Percentiles rank a stretch among this genome's conserved stretches.
Evolutionary conservation across 2,329 filamentous ascomycete genomes (phyloP).

Genomic region (Exophiala sideris): DNA sequence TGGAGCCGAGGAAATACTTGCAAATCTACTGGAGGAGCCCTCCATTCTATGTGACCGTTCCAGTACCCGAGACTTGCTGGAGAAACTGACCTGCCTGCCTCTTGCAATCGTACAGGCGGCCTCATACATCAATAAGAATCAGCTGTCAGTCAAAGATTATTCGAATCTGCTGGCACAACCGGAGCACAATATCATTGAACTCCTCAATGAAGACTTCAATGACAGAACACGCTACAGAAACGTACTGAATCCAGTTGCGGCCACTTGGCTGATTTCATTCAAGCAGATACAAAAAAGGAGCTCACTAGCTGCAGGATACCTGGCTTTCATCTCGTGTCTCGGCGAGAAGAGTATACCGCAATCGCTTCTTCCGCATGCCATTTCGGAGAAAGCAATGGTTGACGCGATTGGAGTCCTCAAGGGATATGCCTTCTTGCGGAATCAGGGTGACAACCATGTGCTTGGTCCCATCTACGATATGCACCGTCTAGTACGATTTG

Average conservation of each 20-base stretch:
- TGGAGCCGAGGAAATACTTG: slow-evolving; percentile 13
- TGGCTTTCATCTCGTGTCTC: slow-evolving; percentile 36
- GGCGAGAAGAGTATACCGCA: slow-evolving; percentile 32
- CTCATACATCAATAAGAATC: slow-evolving; percentile 32
- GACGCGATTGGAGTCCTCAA: slow-evolving; percentile 33
- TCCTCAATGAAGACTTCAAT: slow-evolving; percentile 33
- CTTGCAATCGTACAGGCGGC: slow-evolving; percentile 34
- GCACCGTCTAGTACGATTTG: slow-evolving; percentile 35
- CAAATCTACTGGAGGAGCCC: slow-evolving; percentile 19
- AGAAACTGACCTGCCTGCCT: slow-evolving; percentile 30
- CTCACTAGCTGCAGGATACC: slow-evolving; percentile 33
- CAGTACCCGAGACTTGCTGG: slow-evolving; percentile 17
- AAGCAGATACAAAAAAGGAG: slow-evolving; percentile 32
- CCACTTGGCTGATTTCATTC: slow-evolving; percentile 40
- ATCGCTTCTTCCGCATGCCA: slow-evolving; percentile 30
- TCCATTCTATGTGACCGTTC: slow-evolving; percentile 17
- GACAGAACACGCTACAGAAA: slow-evolving; percentile 32
- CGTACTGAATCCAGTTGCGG: slow-evolving; percentile 34
- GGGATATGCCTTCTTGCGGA: slow-evolving; percentile 33
- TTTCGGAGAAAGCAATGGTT: slow-evolving; percentile 18
- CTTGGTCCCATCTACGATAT: slow-evolving; percentile 26
- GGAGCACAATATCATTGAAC: slow-evolving; percentile 29
- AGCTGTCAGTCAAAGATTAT: slow-evolving; percentile 13
- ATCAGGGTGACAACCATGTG: slow-evolving; percentile 9
- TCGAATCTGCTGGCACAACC: slow-evolving; percentile 21